These are phyloP conservation scores for Hemileccinum impolitum DNA, from an alignment of 768 basidiomycete genomes.

Conservation along the genomic window DNA sequence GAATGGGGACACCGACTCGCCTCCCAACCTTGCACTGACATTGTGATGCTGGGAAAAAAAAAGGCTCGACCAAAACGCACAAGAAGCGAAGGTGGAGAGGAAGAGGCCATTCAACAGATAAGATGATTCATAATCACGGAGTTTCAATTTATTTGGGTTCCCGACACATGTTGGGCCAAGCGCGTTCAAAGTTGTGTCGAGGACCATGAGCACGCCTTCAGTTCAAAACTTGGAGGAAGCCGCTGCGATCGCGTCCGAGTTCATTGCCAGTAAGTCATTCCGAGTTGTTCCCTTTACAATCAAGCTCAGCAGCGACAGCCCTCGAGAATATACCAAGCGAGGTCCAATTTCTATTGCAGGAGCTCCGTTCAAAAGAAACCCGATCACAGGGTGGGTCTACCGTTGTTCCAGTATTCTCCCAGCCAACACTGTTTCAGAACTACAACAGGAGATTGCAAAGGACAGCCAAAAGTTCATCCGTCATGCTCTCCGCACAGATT, in stretches of 20 bases:
- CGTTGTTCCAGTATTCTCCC: background rate
- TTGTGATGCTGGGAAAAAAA: conserved; percentile 1
- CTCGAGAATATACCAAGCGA: conserved; percentile 51
- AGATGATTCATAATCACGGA: conserved; percentile 24
- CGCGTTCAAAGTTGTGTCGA: background rate
- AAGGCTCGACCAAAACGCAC: too few relatives aligned
- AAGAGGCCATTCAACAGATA: too few relatives aligned
- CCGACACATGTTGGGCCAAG: conserved; percentile 12
- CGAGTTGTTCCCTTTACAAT: background rate
- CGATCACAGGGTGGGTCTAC: conserved; percentile 37
- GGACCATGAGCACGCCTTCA: conserved; percentile 31
- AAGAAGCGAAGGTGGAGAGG: too few relatives aligned
- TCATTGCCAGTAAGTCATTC: conserved; percentile 41
- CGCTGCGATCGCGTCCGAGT: conserved; percentile 46
- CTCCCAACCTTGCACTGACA: conserved; percentile 1
- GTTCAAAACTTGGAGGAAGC: conserved; percentile 46
- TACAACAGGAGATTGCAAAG: conserved; percentile 43
- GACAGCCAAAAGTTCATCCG: conserved; percentile 44
- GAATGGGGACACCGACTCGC: background rate
- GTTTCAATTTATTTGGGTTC: conserved; percentile 13
- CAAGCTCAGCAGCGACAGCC: conserved; percentile 25
- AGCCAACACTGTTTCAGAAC: conserved; percentile 26
- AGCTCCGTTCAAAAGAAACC: conserved; percentile 44
- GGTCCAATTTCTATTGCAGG: conserved; percentile 45
- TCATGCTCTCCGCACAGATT: conserved; percentile 36